Evolutionary conservation across 305 asterid species (phyloP).

Genomic region (Fraxinus angustifolia): DNA sequence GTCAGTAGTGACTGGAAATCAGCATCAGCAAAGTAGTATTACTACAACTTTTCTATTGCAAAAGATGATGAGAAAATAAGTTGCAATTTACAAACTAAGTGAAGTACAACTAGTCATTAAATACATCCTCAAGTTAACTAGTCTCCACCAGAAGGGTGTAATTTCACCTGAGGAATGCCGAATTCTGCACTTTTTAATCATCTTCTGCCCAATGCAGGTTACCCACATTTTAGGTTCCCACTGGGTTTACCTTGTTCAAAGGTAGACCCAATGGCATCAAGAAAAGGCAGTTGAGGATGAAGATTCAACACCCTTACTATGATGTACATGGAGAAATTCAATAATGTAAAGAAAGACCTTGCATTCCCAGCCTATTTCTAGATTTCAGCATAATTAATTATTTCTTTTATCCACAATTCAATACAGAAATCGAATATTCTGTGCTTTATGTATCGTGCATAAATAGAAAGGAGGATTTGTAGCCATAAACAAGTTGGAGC

Average conservation of each 20-base stretch:
- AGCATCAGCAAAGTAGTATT: constrained; percentile 2
- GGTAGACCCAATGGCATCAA: not conserved
- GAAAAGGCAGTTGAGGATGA: not conserved
- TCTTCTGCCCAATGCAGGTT: not conserved
- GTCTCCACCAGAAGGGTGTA: not conserved
- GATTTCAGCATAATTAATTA: not conserved
- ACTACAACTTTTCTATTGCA: not conserved
- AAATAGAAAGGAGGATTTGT: not conserved
- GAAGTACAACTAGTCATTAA: not conserved
- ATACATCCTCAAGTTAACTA: not conserved
- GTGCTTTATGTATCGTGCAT: not conserved
- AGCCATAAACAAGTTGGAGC: not conserved
- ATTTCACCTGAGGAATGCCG: not conserved
- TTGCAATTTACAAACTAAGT: not conserved
- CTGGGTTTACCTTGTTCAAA: not conserved
- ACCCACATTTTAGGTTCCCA: not conserved
- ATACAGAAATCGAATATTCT: not conserved
- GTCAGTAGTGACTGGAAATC: not conserved
- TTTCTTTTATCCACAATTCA: not conserved
- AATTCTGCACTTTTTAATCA: not conserved
- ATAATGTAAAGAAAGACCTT: not conserved
- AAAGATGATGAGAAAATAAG: not conserved
- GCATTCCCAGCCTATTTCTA: not conserved
- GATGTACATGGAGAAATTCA: not conserved
- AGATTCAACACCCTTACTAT: not conserved